A percentile compares a stretch with the other conserved stretches of the same genome.
phyloP scores from a whole-genome alignment of 345 rosid species.

The Euphorbia peplus region DNA sequence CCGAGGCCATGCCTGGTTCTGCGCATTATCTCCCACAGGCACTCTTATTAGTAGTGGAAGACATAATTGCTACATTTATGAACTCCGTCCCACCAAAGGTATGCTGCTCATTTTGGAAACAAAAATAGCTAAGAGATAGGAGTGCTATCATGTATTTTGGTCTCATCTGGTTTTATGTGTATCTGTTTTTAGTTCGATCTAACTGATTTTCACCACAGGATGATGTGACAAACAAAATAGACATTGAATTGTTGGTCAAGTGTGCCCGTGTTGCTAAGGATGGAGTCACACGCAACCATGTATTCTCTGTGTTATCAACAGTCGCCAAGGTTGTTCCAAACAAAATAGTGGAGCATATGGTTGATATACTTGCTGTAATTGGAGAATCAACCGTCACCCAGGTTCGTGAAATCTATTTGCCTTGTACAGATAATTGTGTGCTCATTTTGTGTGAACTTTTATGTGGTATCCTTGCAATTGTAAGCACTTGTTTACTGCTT shows the following conservation, averaged over 20 bases:
- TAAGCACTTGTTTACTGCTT: not conserved
- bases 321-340: conserved; percentile 62
- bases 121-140: not conserved
- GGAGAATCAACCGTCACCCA: conserved; percentile 80
- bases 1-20: conserved; percentile 34
- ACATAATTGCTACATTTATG: conserved; percentile 46
- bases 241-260: conserved; percentile 57
- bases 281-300: conserved; percentile 57
- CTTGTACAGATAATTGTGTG: conserved; percentile 7
- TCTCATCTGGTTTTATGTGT: conserved; percentile 6
- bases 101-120: conserved; percentile 20
- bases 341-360: conserved; percentile 54
- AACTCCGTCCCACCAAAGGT: conserved; percentile 49
- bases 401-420: conserved; percentile 46
- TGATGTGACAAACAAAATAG: conserved; percentile 39
- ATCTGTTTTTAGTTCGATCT: conserved; percentile 8
- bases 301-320: conserved; percentile 59
- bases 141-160: conserved; percentile 4
- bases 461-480: not conserved
- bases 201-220: conserved; percentile 44
- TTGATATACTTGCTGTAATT: conserved; percentile 56
- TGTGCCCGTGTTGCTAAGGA: conserved; percentile 58
- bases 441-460: not conserved
- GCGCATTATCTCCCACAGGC: conserved; percentile 54
- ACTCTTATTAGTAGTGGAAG: conserved; percentile 60